Evolutionary conservation across 1,284 basidiomycete species (phyloP).

Genomic region (Pholiota adiposa): DNA sequence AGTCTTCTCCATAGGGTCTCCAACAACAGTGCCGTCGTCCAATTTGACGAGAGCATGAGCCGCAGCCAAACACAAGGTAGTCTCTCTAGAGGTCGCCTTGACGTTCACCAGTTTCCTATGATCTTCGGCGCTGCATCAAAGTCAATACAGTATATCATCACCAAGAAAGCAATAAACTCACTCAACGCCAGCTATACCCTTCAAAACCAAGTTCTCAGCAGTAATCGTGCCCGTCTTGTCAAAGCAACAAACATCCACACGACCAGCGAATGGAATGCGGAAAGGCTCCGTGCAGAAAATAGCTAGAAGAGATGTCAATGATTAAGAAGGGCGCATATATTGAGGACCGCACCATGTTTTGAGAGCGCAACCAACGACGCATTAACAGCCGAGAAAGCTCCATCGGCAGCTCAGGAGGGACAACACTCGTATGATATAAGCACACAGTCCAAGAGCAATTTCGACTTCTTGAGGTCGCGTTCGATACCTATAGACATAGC

Average conservation of each 20-base stretch:
- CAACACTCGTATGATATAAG: constrained; percentile 96
- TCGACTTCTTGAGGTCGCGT: constrained; percentile 89
- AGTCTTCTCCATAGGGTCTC: constrained; percentile 99
- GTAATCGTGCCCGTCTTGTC: constrained; percentile 99
- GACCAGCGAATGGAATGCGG: constrained; percentile 91
- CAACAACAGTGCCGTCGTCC: constrained; percentile 91
- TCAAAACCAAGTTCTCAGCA: constrained; percentile 91
- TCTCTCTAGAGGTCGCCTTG: constrained; percentile 76
- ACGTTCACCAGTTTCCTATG: constrained; percentile 77
- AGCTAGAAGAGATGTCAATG: constrained; percentile 49
- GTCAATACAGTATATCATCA: not conserved
- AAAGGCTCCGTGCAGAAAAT: constrained; percentile 99
- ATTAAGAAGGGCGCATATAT: constrained; percentile 22
- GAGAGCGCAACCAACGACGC: constrained; percentile 91
- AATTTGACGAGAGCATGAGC: constrained; percentile 95
- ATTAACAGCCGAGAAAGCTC: constrained; percentile 92
- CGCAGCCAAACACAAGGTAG: constrained; percentile 88
- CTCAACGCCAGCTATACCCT: constrained; percentile 90
- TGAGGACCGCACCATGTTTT: constrained; percentile 93
- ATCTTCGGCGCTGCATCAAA: constrained; percentile 51
- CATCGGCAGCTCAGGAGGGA: constrained; percentile 96
- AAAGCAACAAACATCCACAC: constrained; percentile 96
- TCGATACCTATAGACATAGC: constrained; percentile 72
- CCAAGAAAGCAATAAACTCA: constrained; percentile 45
- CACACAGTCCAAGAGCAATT: constrained; percentile 90